These are phyloP conservation scores for Sicyos edulis DNA, from an alignment of 306 rosid species.

Conservation along the genomic window DNA sequence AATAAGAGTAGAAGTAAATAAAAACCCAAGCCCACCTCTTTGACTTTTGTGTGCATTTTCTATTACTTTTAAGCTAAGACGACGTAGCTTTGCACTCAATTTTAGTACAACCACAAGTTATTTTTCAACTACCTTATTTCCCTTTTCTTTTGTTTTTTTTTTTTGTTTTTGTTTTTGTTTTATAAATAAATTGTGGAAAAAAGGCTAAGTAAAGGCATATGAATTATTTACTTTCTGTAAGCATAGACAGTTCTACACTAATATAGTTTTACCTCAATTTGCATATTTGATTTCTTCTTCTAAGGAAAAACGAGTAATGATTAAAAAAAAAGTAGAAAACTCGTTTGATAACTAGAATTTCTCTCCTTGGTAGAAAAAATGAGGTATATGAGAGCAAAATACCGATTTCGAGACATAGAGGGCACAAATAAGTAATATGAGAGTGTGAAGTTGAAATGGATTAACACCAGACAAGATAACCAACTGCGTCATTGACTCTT, in stretches of 20 bases:
- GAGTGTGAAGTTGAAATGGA: no score
- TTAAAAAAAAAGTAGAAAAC: no score
- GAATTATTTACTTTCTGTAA: not conserved
- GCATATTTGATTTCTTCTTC: not conserved
- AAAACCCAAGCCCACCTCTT: not conserved
- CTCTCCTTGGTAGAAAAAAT: no score
- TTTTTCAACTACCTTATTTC: not conserved
- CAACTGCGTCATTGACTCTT: no score
- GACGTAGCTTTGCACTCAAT: constrained; percentile 10
- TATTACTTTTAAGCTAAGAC: constrained; percentile 11
- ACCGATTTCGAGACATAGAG: no score
- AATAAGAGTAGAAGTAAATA: constrained; percentile 10
- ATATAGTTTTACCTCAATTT: no score
- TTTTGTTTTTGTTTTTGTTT: not conserved
- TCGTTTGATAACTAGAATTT: no score
- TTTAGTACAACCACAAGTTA: not conserved
- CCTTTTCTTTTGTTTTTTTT: not conserved
- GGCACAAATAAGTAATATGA: no score
- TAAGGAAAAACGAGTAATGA: no score
- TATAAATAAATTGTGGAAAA: no score
- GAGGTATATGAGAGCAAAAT: no score
- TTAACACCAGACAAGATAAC: no score
- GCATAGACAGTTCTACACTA: not conserved
- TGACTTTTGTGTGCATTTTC: not conserved
- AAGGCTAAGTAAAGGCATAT: not conserved